Conservation (phyloP, 441 rosid species). For the Biscutella laevigata region DNA sequence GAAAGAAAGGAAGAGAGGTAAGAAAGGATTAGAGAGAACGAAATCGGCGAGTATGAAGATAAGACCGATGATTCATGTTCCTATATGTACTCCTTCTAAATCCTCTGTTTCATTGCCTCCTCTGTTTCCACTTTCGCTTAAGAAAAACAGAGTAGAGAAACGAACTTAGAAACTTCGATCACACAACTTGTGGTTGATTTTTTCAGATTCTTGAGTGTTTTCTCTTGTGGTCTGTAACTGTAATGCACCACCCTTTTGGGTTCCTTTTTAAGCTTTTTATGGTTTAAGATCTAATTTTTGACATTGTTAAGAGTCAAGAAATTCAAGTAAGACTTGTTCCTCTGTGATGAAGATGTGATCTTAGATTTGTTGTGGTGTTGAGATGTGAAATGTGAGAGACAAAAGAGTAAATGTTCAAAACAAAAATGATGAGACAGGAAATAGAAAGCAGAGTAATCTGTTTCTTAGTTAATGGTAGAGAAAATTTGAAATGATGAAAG, state of each 20-base stretch:
- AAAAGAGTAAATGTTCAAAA: constrained; percentile 21
- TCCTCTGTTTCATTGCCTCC: constrained; percentile 55
- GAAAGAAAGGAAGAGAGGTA: constrained; percentile 44
- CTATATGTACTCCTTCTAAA: constrained; percentile 65
- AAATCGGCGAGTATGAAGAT: constrained; percentile 69
- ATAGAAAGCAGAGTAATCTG: constrained; percentile 16
- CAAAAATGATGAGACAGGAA: constrained; percentile 17
- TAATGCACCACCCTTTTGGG: constrained; percentile 17
- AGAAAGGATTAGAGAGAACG: constrained; percentile 81
- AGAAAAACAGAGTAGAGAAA: constrained; percentile 64
- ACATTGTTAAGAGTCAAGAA: not conserved
- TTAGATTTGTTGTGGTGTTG: constrained; percentile 8
- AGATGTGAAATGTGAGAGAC: constrained; percentile 14
- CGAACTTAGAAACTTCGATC: constrained; percentile 11
- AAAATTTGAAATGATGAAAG: constrained; percentile 25
- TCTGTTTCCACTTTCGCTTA: constrained; percentile 45
- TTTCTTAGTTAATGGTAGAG: constrained; percentile 26
- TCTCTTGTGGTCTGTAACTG: not conserved
- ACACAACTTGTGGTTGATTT: constrained; percentile 4
- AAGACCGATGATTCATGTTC: constrained; percentile 80
- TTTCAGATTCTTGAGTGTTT: not conserved
- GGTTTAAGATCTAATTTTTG: constrained; percentile 1
- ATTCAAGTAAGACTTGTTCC: constrained; percentile 1
- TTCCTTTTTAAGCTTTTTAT: not conserved
- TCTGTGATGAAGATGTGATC: constrained; percentile 3